These are phyloP conservation scores for Paramecium pentaurelia DNA, from an alignment of 73 alveolate species.

Conservation along the genomic window DNA sequence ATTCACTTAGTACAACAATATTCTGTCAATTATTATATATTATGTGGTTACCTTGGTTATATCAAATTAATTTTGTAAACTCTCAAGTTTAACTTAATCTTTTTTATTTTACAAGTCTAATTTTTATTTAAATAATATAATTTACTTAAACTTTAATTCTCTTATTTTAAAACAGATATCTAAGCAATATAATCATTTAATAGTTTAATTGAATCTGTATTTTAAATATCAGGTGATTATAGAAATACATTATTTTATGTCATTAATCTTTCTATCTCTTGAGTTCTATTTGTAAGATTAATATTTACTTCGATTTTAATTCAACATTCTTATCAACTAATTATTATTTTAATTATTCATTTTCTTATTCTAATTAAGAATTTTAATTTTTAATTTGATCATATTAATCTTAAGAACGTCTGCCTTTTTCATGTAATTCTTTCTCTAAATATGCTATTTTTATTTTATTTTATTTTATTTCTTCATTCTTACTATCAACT, in stretches of 20 bases:
- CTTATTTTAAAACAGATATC: neutral
- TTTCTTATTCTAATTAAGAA: neutral
- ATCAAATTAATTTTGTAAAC: neutral
- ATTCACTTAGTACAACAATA: neutral
- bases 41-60: neutral
- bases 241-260: neutral
- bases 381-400: neutral
- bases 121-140: neutral
- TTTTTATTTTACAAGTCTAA: neutral
- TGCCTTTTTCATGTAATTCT: neutral
- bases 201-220: neutral
- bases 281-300: neutral
- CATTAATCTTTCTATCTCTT: neutral
- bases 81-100: neutral
- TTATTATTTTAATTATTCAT: neutral
- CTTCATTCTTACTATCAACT: neutral
- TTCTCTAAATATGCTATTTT: neutral
- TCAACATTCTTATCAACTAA: neutral
- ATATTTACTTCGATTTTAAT: neutral
- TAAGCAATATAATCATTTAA: neutral
- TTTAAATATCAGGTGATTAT: neutral
- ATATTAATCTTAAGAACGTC: neutral
- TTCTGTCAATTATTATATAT: neutral
- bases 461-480: neutral
- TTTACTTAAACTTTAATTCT: neutral